Evolutionary conservation across 2,329 filamentous ascomycete species (phyloP).

Genomic region (Cadophora sp.): DNA sequence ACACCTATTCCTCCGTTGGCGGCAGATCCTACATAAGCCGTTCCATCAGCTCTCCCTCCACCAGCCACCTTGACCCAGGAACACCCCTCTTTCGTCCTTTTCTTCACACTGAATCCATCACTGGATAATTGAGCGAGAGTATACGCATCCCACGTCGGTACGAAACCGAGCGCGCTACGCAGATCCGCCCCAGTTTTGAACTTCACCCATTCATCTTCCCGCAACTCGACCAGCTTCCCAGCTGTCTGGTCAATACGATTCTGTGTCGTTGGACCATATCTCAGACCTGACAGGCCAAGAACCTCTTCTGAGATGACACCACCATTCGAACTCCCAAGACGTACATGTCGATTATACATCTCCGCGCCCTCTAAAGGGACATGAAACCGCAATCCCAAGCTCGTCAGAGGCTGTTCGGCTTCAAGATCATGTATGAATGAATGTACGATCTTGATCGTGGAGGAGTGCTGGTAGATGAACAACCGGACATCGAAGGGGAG

Average conservation of each 20-base stretch:
- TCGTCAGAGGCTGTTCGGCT: conserved; percentile 10
- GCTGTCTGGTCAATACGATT: conserved; percentile 58
- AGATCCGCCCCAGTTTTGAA: conserved; percentile 43
- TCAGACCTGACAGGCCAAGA: conserved; percentile 64
- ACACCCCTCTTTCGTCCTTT: conserved; percentile 62
- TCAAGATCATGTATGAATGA: conserved; percentile 20
- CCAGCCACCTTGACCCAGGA: conserved; percentile 65
- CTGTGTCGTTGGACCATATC: conserved; percentile 57
- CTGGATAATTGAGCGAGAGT: conserved; percentile 63
- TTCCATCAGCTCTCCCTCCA: conserved; percentile 60
- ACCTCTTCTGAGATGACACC: conserved; percentile 64
- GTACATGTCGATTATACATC: conserved; percentile 53
- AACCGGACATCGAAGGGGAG: conserved; percentile 17
- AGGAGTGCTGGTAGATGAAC: conserved; percentile 13
- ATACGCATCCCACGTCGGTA: conserved; percentile 65
- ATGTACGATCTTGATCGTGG: conserved; percentile 13
- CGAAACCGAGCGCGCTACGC: conserved; percentile 57
- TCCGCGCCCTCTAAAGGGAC: conserved; percentile 1
- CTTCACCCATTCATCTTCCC: conserved; percentile 53
- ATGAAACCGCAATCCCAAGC: conserved; percentile 11
- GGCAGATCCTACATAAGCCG: conserved; percentile 65
- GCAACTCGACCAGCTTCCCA: conserved; percentile 52
- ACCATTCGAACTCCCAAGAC: conserved; percentile 61
- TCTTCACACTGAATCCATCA: conserved; percentile 66
- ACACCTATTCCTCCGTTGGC: conserved; percentile 63